phyloP scores from a whole-genome alignment of 164 flowering plant species.

The Kalanchoe fedtschenkoi region DNA sequence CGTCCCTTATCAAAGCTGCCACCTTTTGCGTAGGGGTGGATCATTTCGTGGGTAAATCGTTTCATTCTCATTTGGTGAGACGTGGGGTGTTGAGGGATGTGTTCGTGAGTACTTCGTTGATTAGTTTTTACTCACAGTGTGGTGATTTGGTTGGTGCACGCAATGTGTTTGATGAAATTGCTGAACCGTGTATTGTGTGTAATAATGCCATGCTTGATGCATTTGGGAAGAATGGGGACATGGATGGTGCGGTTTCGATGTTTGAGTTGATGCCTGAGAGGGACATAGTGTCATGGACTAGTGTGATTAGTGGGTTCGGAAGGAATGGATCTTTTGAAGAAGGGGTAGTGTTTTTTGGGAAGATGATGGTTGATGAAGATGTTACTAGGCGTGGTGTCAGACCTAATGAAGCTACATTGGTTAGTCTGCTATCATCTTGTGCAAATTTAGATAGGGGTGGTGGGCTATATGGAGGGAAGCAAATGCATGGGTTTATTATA shows the following conservation, averaged over 20 bases:
- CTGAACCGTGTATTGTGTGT: slow-evolving; percentile 44
- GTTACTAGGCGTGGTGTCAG: slow-evolving; percentile 17
- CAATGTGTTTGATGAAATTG: slow-evolving; percentile 52
- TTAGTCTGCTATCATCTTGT: slow-evolving; percentile 55
- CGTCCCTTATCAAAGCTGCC: slow-evolving; percentile 1
- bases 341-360: slow-evolving; percentile 37
- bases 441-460: slow-evolving; percentile 29
- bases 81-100: slow-evolving; percentile 45
- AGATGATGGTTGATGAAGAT: slow-evolving; percentile 42
- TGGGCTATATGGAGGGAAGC: slow-evolving; percentile 43
- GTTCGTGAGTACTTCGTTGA: slow-evolving; percentile 37
- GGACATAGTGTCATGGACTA: slow-evolving; percentile 79
- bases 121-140: slow-evolving; percentile 32
- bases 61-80: slow-evolving; percentile 11
- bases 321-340: slow-evolving; percentile 28
- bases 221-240: slow-evolving; percentile 40
- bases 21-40: neutral
- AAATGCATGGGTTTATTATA: slow-evolving; percentile 50
- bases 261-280: slow-evolving; percentile 38
- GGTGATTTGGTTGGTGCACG: slow-evolving; percentile 30
- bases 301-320: slow-evolving; percentile 52
- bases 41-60: neutral
- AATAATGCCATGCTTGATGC: slow-evolving; percentile 63
- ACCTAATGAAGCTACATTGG: slow-evolving; percentile 78
- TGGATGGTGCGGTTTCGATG: slow-evolving; percentile 39